Base-by-base conservation (phyloP, 2,329 filamentous ascomycete species). In the Orbilia oligospora region DNA sequence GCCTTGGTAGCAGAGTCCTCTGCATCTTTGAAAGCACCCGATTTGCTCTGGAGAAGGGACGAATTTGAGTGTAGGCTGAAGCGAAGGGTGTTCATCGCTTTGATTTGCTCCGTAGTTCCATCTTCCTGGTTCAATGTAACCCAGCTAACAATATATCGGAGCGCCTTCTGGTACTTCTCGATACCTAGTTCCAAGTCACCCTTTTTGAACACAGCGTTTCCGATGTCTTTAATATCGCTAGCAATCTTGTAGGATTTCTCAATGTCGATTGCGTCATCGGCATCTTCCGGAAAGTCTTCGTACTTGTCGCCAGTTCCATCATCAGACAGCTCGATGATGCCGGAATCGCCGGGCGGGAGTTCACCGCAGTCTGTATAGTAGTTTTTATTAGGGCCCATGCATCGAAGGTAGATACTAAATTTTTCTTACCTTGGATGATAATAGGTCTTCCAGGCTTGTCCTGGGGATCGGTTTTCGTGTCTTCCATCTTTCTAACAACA, bases 241-340 rank as follows among this genome's bases (percentile, higher is more conserved):
- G 93, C 94, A 79, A 98, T 94, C 85, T 92, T 89, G 84, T 93
- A 88, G 80, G 94, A 89, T 79, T 91, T 88, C 18, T 87, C 84
- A 14, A 91, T 91, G 63, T 90, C 88, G 80, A 94, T 88, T 68
- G 90, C 87, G 80, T 87, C 82, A 20, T 84, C 85, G 82, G 91
- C 90, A 86, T 99, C 96, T 84, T 97, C 94, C 38, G 96, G 96
- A 86, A 92, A 98, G 84, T 98, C 96, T 86, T 98, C 95, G 86
- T 97, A 97, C 5, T 90, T 89, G 86, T 99, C 96, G 80, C 96
- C 96, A 14, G 92, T 93, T 67, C 89, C 87, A 84, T 98, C 95
- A 71, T 93, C 88, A 41, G 87, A 85, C 85, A 92, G 88, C 67
- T 89, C 89, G 80, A 90, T 90, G 71, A 89, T 86, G 22, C 90